Base-by-base conservation (phyloP, 768 basidiomycete species). In the Tricholoma bakamatsutake region DNA sequence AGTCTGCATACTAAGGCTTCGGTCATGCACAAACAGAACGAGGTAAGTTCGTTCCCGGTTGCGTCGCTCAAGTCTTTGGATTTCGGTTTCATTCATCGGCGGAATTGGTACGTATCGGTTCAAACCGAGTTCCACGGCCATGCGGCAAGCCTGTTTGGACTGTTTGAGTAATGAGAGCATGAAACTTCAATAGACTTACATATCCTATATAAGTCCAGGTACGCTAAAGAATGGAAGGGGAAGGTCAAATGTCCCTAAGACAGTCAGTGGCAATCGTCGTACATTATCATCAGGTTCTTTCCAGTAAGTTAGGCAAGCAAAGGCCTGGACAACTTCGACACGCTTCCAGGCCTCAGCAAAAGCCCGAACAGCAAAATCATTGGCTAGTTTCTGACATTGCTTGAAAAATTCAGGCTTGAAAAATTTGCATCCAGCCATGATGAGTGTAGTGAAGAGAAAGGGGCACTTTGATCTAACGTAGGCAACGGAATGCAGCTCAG, bases 181-280 rank as follows among this genome's bases (percentile, higher is more conserved):
- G 1, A 37, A 31, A 31, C 24, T 42, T 37, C 34, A 37, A 59
- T 53, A 51, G 15, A 74, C 83, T 67, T 69, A 88, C 88, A 69
- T 91, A 88, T 56, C 90, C 90, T 66, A 93, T 90, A 66, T 87
- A 93, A 52, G 81, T 87, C 90, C 90, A 93, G 11, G 90, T 91
- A 45, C 86, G 81, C 87, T 90, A 65, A 27, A 54, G 57, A 37
- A 35, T 55, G 50, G 51, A 30, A 30, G 58, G 56, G n/a, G 59
- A 58, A 65, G 58, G 46, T 64, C 52, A 62, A 61, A 34, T 33
- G 39, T 49, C 11, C 57, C 30, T 52, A 28, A 48, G 43, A 52
- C 53, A 35, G 55, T 54, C 5, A 53, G 58, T 47, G 54, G 34
- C 42, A 57, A 50, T 40, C 55, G 53, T 69, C 80, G 47, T 59